These are phyloP conservation scores for Paraleonurus japonicus DNA, from an alignment of 257 asterid species.

Conservation along the genomic window DNA sequence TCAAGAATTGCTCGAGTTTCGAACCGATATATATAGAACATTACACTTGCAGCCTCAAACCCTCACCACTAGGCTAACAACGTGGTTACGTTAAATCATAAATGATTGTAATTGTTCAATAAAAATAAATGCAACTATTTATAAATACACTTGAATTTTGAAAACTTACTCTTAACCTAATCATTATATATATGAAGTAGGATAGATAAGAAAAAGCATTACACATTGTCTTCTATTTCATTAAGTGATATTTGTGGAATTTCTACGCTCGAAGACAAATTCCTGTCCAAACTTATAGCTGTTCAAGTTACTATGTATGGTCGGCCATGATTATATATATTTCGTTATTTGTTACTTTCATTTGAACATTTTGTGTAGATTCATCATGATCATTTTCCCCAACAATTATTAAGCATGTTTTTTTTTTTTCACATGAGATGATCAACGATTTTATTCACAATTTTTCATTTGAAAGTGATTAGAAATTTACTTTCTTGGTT, in stretches of 20 bases:
- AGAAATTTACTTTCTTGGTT: not conserved
- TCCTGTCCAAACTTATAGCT: not conserved
- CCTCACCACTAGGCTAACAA: too few relatives aligned
- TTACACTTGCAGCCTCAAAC: too few relatives aligned
- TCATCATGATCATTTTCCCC: not conserved
- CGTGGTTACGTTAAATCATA: too few relatives aligned
- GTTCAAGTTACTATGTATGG: not conserved
- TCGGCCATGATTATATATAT: not conserved
- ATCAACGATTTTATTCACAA: too few relatives aligned
- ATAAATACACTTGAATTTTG: too few relatives aligned
- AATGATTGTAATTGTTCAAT: too few relatives aligned
- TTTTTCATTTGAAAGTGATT: too few relatives aligned
- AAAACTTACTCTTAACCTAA: too few relatives aligned
- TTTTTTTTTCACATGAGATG: not conserved
- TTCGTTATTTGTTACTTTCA: constrained; percentile 10
- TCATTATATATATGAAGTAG: not conserved
- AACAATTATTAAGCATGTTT: not conserved
- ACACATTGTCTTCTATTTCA: not conserved
- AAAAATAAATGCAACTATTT: too few relatives aligned
- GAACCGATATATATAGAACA: too few relatives aligned
- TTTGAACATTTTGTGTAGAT: too few relatives aligned
- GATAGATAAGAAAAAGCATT: not conserved
- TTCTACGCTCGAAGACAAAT: not conserved
- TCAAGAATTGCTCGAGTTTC: too few relatives aligned
- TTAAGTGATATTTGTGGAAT: not conserved